These are phyloP conservation scores for Erodium trifolium DNA, from an alignment of 441 rosid genomes.

Conservation along the genomic window DNA sequence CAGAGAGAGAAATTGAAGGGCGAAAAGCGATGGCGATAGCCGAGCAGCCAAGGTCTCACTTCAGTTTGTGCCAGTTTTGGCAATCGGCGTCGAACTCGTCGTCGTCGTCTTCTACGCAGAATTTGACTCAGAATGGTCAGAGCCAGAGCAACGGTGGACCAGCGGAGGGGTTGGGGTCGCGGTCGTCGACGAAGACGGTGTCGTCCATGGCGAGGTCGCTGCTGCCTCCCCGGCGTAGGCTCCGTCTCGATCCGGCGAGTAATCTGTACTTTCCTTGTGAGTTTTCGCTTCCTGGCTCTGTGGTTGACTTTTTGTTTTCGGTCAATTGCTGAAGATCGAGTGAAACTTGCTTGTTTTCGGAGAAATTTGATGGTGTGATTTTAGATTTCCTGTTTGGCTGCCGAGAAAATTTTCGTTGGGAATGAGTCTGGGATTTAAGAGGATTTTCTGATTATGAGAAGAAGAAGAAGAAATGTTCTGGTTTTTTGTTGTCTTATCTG, in stretches of 20 bases:
- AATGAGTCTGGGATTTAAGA: not conserved
- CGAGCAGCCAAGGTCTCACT: constrained; percentile 32
- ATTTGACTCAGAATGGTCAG: constrained; percentile 33
- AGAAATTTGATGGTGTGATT: not conserved
- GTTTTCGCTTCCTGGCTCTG: constrained; percentile 10
- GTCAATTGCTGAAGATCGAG: not conserved
- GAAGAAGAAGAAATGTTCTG: not conserved
- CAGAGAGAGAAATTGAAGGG: not conserved
- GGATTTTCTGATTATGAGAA: not conserved
- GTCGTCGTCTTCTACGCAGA: constrained; percentile 52
- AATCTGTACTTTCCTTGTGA: constrained; percentile 77
- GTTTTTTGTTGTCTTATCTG: not conserved
- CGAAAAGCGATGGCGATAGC: constrained; percentile 44
- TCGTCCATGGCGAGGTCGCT: constrained; percentile 80
- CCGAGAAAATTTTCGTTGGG: not conserved
- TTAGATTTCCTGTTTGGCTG: not conserved
- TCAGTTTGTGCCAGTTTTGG: constrained; percentile 76
- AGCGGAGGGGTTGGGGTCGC: constrained; percentile 18
- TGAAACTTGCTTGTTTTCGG: not conserved
- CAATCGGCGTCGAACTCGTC: constrained; percentile 36
- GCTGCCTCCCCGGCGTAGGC: constrained; percentile 74
- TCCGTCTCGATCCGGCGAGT: constrained; percentile 75
- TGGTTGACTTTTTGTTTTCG: constrained; percentile 12
- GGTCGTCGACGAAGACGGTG: constrained; percentile 36
- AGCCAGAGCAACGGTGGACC: constrained; percentile 23